Percentiles rank a stretch among this genome's conserved stretches.
These are phyloP conservation scores for Chaetoceros tenuissimus DNA, from an alignment of 108 stramenopile species.

Conservation along the genomic window DNA sequence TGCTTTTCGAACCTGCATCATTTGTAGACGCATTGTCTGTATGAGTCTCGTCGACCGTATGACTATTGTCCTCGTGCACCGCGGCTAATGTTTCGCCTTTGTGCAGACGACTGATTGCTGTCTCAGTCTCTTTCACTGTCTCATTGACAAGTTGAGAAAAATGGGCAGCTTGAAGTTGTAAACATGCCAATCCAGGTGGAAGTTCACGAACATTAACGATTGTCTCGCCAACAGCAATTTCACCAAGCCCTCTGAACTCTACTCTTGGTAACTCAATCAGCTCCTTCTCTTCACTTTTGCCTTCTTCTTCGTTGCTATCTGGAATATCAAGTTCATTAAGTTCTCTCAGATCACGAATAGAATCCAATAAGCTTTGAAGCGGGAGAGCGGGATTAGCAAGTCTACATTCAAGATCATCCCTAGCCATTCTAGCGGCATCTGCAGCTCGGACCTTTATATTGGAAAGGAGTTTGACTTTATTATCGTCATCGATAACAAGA, in stretches of 20 bases:
- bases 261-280: constrained; percentile 8
- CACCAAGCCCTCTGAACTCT: constrained; percentile 16
- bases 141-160: constrained; percentile 59
- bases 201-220: constrained; percentile 65
- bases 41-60: constrained; percentile 4
- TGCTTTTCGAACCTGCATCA: constrained; percentile 10
- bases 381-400: constrained; percentile 68
- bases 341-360: constrained; percentile 75
- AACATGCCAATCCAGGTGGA: constrained; percentile 69
- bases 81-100: constrained; percentile 48
- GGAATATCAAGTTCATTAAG: constrained; percentile 63
- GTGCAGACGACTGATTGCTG: constrained; percentile 39
- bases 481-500: constrained; percentile 58
- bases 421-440: constrained; percentile 73
- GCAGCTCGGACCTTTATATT: constrained; percentile 72
- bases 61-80: constrained; percentile 16
- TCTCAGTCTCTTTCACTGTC: constrained; percentile 46
- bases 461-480: constrained; percentile 67
- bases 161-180: constrained; percentile 70
- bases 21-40: constrained; percentile 5
- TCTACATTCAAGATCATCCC: constrained; percentile 60
- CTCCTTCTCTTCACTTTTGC: constrained; percentile 23
- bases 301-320: constrained; percentile 22
- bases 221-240: constrained; percentile 51
- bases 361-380: constrained; percentile 54